phyloP scores from a whole-genome alignment of 106 monocot species.

The Cymbidium sinense region DNA sequence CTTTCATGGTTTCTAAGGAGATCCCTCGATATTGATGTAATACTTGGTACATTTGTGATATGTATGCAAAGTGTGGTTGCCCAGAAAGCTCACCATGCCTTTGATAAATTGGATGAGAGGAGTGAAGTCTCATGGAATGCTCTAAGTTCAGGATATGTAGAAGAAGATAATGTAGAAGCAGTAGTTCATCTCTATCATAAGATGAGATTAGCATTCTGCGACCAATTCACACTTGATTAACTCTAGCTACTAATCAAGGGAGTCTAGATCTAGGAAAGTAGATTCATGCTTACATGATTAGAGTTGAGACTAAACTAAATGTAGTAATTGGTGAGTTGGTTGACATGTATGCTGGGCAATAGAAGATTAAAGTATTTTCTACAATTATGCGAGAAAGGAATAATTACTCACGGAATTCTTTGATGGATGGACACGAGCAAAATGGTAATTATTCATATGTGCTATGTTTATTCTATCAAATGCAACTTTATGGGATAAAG shows the following conservation, averaged over 20 bases:
- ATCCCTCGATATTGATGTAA: slow-evolving; percentile 17
- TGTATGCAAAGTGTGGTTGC: slow-evolving; percentile 24
- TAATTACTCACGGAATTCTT: background rate
- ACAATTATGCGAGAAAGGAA: background rate
- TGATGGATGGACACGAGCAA: background rate
- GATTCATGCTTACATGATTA: slow-evolving; percentile 2
- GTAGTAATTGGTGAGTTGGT: background rate
- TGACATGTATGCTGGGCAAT: background rate
- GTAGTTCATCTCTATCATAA: slow-evolving; percentile 3
- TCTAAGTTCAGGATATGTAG: slow-evolving; percentile 18
- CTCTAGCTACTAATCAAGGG: background rate
- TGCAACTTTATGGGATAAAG: no score
- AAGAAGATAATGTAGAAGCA: slow-evolving; percentile 10
- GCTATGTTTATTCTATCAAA: no score
- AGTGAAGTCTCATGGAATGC: slow-evolving; percentile 19
- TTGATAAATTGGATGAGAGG: background rate
- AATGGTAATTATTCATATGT: no score
- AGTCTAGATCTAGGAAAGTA: background rate
- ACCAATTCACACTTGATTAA: background rate
- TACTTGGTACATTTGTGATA: no score
- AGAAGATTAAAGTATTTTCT: slow-evolving; percentile 4
- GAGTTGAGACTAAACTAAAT: background rate
- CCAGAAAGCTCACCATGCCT: slow-evolving; percentile 8
- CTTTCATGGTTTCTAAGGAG: slow-evolving; percentile 18
- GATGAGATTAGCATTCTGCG: background rate